Percentiles rank a stretch among this genome's conserved stretches.
phyloP scores from a whole-genome alignment of 2,329 filamentous ascomycete genomes.

The Aureobasidium leucospermi region DNA sequence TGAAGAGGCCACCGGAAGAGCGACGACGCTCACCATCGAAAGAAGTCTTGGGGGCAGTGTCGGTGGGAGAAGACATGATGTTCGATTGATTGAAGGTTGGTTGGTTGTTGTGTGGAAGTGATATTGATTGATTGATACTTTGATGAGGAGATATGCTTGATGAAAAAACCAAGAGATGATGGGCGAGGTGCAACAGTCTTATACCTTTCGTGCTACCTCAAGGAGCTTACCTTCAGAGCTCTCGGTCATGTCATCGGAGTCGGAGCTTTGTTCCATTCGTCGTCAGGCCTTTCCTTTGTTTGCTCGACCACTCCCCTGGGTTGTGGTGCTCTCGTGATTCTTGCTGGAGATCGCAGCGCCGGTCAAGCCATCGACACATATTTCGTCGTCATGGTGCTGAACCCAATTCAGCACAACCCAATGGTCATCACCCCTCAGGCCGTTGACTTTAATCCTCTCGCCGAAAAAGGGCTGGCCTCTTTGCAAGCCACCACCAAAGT shows the following conservation, averaged over 20 bases:
- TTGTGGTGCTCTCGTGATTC: slow-evolving; percentile 8
- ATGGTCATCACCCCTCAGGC: not conserved
- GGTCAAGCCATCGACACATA: slow-evolving; percentile 9
- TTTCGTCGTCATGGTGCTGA: slow-evolving; percentile 9
- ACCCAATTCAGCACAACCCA: not conserved
- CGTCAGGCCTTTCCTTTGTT: not conserved
- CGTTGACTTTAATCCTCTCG: not conserved
- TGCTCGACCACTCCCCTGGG: slow-evolving; percentile 3
- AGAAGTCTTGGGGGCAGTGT: slow-evolving; percentile 4
- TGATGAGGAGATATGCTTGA: not conserved
- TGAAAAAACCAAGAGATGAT: not conserved
- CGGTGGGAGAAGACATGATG: slow-evolving; percentile 15
- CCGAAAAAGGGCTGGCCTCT: not conserved
- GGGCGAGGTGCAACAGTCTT: not conserved
- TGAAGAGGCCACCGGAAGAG: slow-evolving; percentile 16
- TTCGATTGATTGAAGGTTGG: not conserved
- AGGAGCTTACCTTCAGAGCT: slow-evolving; percentile 1
- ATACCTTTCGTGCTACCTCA: slow-evolving; percentile 8
- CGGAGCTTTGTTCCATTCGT: not conserved
- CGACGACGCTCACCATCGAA: slow-evolving; percentile 13
- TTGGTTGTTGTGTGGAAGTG: not conserved
- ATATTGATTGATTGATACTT: not conserved
- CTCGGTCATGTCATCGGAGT: not conserved
- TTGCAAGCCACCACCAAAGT: slow-evolving; percentile 2
- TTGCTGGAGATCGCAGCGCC: slow-evolving; percentile 4